These are phyloP conservation scores for Solanum piurae DNA, from an alignment of 257 asterid genomes.

Conservation along the genomic window DNA sequence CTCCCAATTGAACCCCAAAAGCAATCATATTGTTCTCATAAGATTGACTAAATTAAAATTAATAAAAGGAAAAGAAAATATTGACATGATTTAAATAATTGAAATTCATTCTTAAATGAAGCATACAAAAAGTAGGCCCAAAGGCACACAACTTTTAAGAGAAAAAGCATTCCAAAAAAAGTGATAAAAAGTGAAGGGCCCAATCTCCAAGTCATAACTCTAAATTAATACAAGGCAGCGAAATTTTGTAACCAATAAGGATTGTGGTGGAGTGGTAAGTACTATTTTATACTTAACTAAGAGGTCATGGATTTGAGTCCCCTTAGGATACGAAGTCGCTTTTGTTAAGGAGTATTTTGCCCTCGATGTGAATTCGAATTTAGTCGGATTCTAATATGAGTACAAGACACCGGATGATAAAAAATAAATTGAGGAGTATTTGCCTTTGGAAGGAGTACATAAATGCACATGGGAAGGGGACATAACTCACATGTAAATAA, in stretches of 20 bases:
- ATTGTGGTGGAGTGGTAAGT: too few species aligned
- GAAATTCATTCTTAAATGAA: neutral
- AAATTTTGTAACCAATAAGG: neutral
- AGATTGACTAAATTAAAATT: neutral
- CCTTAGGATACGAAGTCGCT: too few species aligned
- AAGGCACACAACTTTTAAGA: conserved; percentile 1
- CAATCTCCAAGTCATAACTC: neutral
- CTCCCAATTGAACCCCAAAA: neutral
- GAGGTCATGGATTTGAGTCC: too few species aligned
- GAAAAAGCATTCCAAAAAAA: neutral
- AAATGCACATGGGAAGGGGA: conserved; percentile 25
- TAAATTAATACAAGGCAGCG: neutral
- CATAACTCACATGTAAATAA: conserved; percentile 23
- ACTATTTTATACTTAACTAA: too few species aligned
- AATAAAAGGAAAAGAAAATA: neutral
- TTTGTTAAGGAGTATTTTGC: too few species aligned
- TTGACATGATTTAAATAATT: neutral
- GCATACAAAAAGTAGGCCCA: neutral
- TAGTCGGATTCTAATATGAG: too few species aligned
- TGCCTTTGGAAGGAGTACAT: neutral
- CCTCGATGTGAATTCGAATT: too few species aligned
- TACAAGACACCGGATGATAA: too few species aligned
- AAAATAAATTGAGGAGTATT: neutral
- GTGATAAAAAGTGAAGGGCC: neutral
- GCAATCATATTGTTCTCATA: neutral